Base-by-base conservation (phyloP, 176 grass and related monocot species). In the Tillandsia fasciculata region DNA sequence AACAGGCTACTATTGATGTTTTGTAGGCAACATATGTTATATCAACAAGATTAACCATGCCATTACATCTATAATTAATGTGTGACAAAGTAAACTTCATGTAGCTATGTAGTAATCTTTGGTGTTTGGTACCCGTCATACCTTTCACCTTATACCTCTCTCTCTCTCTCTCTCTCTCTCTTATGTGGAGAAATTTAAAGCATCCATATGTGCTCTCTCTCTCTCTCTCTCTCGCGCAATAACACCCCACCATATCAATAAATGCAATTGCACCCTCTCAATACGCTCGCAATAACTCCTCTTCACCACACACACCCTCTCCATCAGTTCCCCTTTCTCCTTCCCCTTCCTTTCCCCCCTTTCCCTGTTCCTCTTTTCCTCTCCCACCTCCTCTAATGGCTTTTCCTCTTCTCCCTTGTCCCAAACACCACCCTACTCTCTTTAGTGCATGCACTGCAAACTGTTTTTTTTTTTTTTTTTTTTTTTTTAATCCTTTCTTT, bases 241-340 rank as follows among this genome's bases (percentile, higher is more conserved):
- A 71, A 42, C 53, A 87, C 85, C 77, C 83, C 83, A 73, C 78
- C 72, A 79, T 83, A 73, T 77, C 88, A 92, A 90, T 92, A 88
- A 97, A 97, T 92, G 89, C 84, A 87, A 72, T 89, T 84, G 86
- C 88, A 96, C 92, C 92, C 83, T 87, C 88, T 89, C 81, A 78
- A 85, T 81, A 69, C 88, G 69, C 85, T 67, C 79, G 69, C 93
- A 92, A 74, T 97, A 77, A 97, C 82, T 96, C 85, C 79, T 70
- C 84, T 87, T 92, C 89, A 87, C 88, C 90, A 75, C 83, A 58
- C 80, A 3, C 78, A 70, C 72, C 88, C 15, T 51, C 84, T 75
- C 13, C 81, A 70, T 26, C 82, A 64, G 17, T 63, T 79, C 67
- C 82, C 64, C 47, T 70, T 52, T 51, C 23, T n/a, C 64, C 51